Percentiles rank a stretch among this genome's conserved stretches.
These are phyloP conservation scores for Colletotrichum tropicicola DNA, from an alignment of 2,329 filamentous ascomycete genomes.

Conservation along the genomic window DNA sequence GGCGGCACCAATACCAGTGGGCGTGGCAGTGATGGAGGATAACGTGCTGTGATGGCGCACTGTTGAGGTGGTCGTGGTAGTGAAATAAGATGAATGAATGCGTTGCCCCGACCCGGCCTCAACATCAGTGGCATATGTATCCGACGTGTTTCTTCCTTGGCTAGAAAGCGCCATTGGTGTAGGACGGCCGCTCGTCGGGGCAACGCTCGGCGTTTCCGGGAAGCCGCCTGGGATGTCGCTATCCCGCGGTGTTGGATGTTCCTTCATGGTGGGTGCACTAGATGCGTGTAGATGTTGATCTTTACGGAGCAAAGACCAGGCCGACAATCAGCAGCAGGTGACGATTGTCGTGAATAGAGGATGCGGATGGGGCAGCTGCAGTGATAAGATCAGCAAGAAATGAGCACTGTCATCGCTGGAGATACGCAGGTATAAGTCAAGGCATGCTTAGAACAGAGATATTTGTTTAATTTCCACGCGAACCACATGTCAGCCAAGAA, in stretches of 20 bases:
- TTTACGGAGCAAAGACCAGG: too few species aligned
- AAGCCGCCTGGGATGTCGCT: slow-evolving; percentile 43
- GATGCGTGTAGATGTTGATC: not conserved
- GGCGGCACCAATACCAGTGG: not conserved
- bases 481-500: not conserved
- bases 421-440: not conserved
- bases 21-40: slow-evolving; percentile 13
- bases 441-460: not conserved
- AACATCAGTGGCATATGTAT: not conserved
- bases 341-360: too few species aligned
- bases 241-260: slow-evolving; percentile 39
- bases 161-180: slow-evolving; percentile 10
- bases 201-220: slow-evolving; percentile 38
- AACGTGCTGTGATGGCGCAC: not conserved
- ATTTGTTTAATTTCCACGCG: not conserved
- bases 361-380: too few species aligned
- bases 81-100: not conserved
- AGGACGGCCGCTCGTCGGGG: slow-evolving; percentile 27
- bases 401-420: too few species aligned
- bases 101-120: not conserved
- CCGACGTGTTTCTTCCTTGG: not conserved
- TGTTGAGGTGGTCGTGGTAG: not conserved
- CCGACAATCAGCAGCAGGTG: too few species aligned
- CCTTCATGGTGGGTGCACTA: slow-evolving; percentile 36
- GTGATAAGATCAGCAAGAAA: too few species aligned